phyloP scores from a whole-genome alignment of 768 basidiomycete genomes.

The Lenzites betulinus region DNA sequence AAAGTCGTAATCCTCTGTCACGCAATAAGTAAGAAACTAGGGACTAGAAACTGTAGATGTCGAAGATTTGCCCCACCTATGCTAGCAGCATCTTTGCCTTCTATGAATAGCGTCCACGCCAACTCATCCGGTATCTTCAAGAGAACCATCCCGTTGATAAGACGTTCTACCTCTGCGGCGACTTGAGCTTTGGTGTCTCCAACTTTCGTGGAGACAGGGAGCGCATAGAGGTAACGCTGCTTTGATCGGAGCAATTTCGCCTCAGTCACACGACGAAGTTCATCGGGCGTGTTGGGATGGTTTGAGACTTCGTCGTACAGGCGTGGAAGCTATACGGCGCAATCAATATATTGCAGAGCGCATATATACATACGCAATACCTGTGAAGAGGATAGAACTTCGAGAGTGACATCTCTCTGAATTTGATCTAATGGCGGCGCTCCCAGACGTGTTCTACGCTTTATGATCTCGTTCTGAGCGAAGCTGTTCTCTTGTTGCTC shows the following conservation, averaged over 20 bases:
- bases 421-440: constrained; percentile 60
- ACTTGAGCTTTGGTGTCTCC: constrained; percentile 46
- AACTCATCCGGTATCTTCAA: constrained; percentile 75
- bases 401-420: constrained; percentile 63
- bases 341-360: constrained; percentile 1
- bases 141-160: constrained; percentile 75
- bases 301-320: constrained; percentile 81
- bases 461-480: constrained; percentile 70
- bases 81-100: constrained; percentile 66
- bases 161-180: constrained; percentile 64
- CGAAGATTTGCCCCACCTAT: constrained; percentile 47
- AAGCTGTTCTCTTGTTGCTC: constrained; percentile 63
- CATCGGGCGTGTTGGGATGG: constrained; percentile 78
- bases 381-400: constrained; percentile 62
- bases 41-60: background rate
- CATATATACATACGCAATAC: constrained; percentile 37
- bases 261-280: constrained; percentile 77
- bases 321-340: constrained; percentile 56
- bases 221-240: constrained; percentile 57
- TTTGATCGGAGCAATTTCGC: constrained; percentile 70
- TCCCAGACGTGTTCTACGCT: constrained; percentile 75
- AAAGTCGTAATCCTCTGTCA: constrained; percentile 62
- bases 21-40: background rate
- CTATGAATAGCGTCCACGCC: constrained; percentile 80
- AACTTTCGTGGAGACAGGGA: constrained; percentile 45